Conservation (phyloP, 768 basidiomycete species). For the Boletus bicolor region DNA sequence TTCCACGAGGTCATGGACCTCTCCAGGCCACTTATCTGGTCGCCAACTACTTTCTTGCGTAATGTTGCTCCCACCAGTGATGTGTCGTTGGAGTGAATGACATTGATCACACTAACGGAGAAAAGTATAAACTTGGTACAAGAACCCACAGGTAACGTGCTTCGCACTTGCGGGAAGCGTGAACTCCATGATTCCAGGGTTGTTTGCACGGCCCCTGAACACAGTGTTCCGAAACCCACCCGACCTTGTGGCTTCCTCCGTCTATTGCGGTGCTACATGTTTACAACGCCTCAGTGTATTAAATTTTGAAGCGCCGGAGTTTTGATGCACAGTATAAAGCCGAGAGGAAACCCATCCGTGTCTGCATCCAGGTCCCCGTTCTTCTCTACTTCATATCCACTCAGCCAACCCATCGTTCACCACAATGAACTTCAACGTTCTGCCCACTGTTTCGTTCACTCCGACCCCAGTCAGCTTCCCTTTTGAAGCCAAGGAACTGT, state of each 20-base stretch:
- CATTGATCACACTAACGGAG: conserved; percentile 2
- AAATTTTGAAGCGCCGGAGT: background rate
- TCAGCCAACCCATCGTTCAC: background rate
- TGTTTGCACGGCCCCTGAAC: conserved; percentile 15
- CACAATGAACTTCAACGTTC: conserved; percentile 25
- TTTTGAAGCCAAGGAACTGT: conserved; percentile 36
- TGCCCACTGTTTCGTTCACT: conserved; percentile 34
- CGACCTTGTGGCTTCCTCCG: conserved; percentile 11
- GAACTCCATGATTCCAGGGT: conserved; percentile 17
- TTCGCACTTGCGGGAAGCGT: conserved; percentile 15
- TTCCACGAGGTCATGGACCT: conserved; percentile 21
- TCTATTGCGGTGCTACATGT: conserved; percentile 11
- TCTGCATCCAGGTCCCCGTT: background rate
- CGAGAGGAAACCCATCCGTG: background rate
- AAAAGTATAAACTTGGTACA: conserved; percentile 8
- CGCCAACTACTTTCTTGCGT: conserved; percentile 7
- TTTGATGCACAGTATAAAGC: conserved; percentile 24
- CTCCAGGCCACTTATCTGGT: conserved; percentile 9
- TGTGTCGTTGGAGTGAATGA: conserved; percentile 2
- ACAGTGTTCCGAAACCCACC: conserved; percentile 15
- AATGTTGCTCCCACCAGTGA: conserved; percentile 18
- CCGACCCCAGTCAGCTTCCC: conserved; percentile 37
- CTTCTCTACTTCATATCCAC: background rate
- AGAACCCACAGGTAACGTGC: conserved; percentile 3
- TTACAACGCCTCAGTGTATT: background rate